Percentiles rank a stretch among this genome's conserved stretches.
Conservation (phyloP, 768 basidiomycete genomes). For the Flagelloscypha sp. region DNA sequence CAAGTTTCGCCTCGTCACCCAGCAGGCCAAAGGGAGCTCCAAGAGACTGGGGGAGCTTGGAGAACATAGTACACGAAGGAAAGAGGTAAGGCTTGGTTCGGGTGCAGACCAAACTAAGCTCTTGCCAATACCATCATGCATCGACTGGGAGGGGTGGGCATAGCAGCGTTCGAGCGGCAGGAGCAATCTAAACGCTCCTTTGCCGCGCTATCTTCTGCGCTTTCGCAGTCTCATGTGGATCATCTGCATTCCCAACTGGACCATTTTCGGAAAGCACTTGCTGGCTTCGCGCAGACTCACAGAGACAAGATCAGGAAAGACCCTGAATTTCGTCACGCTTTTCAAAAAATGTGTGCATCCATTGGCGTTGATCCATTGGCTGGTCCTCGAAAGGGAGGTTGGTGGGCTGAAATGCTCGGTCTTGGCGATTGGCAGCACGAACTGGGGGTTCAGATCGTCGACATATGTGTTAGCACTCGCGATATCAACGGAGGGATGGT, state of each 20-base stretch:
- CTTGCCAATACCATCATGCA: conserved; percentile 37
- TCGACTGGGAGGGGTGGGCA: conserved; percentile 71
- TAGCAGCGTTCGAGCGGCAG: conserved; percentile 87
- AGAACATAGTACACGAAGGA: no score
- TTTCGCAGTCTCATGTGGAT: conserved; percentile 71
- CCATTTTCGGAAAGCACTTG: conserved; percentile 75
- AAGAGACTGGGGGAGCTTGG: conserved; percentile 64
- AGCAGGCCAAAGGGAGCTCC: conserved; percentile 70
- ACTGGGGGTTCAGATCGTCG: conserved; percentile 92
- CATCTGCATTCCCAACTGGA: conserved; percentile 74
- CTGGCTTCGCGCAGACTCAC: conserved; percentile 75
- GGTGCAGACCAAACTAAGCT: no score
- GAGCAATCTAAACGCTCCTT: conserved; percentile 76
- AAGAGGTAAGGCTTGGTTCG: no score
- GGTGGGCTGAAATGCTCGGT: conserved; percentile 86
- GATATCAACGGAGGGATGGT: conserved; percentile 91
- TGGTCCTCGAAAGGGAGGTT: conserved; percentile 76
- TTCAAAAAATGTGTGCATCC: conserved; percentile 92
- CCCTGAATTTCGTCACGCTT: conserved; percentile 82
- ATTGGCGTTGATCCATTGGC: conserved; percentile 94
- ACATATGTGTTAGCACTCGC: conserved; percentile 81
- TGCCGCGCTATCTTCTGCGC: conserved; percentile 67
- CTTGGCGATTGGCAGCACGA: conserved; percentile 95
- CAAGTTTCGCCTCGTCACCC: conserved; percentile 83
- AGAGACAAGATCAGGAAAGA: conserved; percentile 77